A percentile compares a stretch with the other conserved stretches of the same genome.
Evolutionary conservation across 768 basidiomycete genomes (phyloP).

Genomic region (Tylopilus subfusipes): DNA sequence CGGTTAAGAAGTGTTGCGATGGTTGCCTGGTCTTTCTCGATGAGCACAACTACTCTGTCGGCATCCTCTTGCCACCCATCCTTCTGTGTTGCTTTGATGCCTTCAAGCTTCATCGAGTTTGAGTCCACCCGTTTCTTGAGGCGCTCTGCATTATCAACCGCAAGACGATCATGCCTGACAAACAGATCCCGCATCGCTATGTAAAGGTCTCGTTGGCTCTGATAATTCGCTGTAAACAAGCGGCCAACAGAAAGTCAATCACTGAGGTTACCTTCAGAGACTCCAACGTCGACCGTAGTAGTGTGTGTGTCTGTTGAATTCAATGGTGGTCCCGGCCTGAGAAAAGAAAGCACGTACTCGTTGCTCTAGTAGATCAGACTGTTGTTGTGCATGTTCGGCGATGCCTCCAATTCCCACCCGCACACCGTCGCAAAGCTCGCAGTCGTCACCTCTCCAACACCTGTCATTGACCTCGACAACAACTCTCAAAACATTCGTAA

Average conservation of each 20-base stretch:
- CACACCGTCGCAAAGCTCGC: conserved; percentile 77
- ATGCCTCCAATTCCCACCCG: conserved; percentile 70
- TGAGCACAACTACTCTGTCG: conserved; percentile 63
- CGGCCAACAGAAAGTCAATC: conserved; percentile 1
- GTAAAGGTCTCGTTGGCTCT: conserved; percentile 83
- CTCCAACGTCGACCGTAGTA: conserved; percentile 71
- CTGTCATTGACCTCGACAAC: conserved; percentile 74
- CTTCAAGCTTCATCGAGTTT: conserved; percentile 73
- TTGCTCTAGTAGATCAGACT: conserved; percentile 70
- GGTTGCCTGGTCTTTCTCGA: conserved; percentile 83
- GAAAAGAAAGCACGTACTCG: conserved; percentile 46
- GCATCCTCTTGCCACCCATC: conserved; percentile 86
- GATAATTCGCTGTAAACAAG: conserved; percentile 13
- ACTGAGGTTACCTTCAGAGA: conserved; percentile 58
- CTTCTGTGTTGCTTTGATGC: conserved; percentile 63
- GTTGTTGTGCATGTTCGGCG: conserved; percentile 61
- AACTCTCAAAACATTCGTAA: conserved; percentile 78
- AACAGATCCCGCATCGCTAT: conserved; percentile 85
- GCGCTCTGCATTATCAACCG: conserved; percentile 83
- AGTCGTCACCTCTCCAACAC: conserved; percentile 83
- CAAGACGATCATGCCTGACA: conserved; percentile 82
- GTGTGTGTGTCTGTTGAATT: conserved; percentile 49
- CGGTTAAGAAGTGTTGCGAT: conserved; percentile 74
- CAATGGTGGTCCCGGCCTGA: background rate
- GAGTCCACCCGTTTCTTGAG: conserved; percentile 82